A percentile compares a stretch with the other conserved stretches of the same genome.
Evolutionary conservation across 192 early-diverging fungal species (phyloP).

Genomic region (Irineochytrium annulatum): DNA sequence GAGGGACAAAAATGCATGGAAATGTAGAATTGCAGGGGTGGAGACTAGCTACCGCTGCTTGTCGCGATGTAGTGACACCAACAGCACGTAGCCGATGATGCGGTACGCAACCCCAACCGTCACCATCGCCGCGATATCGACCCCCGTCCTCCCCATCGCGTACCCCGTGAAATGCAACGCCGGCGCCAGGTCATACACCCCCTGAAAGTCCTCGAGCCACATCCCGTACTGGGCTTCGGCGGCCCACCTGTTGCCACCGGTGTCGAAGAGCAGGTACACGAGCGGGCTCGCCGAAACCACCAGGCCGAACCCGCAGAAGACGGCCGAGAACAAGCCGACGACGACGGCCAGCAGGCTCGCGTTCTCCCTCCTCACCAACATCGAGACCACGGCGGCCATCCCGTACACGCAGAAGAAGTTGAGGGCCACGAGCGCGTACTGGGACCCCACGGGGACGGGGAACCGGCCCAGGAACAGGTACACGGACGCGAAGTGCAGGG

Average conservation of each 20-base stretch:
- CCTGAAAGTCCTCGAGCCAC: conserved; percentile 1
- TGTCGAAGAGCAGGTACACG: conserved; percentile 27
- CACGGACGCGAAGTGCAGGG: conserved; percentile 27
- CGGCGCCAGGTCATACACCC: background rate
- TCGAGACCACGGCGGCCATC: conserved; percentile 21
- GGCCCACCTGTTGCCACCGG: conserved; percentile 40
- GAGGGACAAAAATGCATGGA: too few species aligned
- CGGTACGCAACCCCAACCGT: conserved; percentile 27
- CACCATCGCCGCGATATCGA: conserved; percentile 32
- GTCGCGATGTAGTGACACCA: conserved; percentile 31
- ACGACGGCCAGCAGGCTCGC: conserved; percentile 28
- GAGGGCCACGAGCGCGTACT: conserved; percentile 22
- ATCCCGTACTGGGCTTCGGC: conserved; percentile 29
- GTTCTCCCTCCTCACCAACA: conserved; percentile 29
- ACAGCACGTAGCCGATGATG: conserved; percentile 28
- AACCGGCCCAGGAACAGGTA: conserved; percentile 25
- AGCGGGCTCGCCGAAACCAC: conserved; percentile 26
- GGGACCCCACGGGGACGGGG: conserved; percentile 12
- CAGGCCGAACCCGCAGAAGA: conserved; percentile 32
- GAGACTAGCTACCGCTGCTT: conserved; percentile 42
- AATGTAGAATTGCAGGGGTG: too few species aligned
- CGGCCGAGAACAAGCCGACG: conserved; percentile 17
- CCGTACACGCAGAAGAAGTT: conserved; percentile 36
- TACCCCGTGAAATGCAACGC: conserved; percentile 12
- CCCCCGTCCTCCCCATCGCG: conserved; percentile 12